These are phyloP conservation scores for Turnera subulata DNA, from an alignment of 345 rosid genomes.

Conservation along the genomic window DNA sequence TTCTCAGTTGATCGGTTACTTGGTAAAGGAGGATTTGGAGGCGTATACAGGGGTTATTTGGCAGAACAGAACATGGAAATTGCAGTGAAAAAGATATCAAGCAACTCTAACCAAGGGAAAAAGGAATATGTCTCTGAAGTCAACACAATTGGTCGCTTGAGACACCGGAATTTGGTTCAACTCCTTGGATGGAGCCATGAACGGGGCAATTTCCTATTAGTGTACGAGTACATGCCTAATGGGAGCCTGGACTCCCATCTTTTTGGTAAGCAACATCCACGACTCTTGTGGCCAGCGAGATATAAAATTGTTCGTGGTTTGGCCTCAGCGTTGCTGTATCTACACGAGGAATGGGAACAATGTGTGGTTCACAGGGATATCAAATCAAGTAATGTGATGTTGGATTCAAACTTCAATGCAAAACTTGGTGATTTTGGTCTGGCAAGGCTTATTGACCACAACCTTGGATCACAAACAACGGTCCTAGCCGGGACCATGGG, in stretches of 20 bases:
- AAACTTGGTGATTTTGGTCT: constrained; percentile 22
- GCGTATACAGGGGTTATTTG: constrained; percentile 45
- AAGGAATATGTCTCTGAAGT: constrained; percentile 2
- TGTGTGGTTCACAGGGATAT: constrained; percentile 10
- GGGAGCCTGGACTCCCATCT: constrained; percentile 10
- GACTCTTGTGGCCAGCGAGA: background rate
- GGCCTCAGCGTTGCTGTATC: background rate
- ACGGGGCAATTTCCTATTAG: background rate
- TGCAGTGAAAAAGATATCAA: constrained; percentile 1
- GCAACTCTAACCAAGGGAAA: constrained; percentile 2
- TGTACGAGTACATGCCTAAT: constrained; percentile 9
- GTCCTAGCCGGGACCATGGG: constrained; percentile 23
- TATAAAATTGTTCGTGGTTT: constrained; percentile 1
- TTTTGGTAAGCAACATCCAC: background rate
- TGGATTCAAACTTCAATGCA: constrained; percentile 4
- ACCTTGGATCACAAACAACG: constrained; percentile 20
- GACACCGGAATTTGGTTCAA: constrained; percentile 7
- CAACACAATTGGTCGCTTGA: background rate
- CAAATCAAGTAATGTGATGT: constrained; percentile 11
- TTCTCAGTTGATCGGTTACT: constrained; percentile 41
- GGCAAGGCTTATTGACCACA: constrained; percentile 28
- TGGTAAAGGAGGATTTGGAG: constrained; percentile 60
- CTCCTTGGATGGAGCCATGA: constrained; percentile 13
- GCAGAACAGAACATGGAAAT: constrained; percentile 10
- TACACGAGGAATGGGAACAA: constrained; percentile 1